Percentiles rank a stretch among this genome's conserved stretches.
These are phyloP conservation scores for Dactylellina haptotyla DNA, from an alignment of 2,329 filamentous ascomycete genomes.

Conservation along the genomic window DNA sequence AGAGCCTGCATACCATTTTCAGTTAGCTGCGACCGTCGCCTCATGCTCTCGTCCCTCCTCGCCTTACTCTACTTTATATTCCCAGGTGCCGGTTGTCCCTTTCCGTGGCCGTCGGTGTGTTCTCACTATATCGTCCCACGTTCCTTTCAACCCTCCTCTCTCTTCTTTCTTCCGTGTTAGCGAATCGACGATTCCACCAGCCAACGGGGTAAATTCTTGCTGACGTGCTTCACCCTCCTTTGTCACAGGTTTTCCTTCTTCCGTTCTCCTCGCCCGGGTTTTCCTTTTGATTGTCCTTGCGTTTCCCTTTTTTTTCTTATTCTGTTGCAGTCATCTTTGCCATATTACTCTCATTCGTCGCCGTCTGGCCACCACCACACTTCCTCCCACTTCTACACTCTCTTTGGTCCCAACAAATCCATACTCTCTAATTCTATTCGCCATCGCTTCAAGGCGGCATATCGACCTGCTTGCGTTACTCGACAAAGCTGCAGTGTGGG, in stretches of 20 bases:
- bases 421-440: slow-evolving; percentile 41
- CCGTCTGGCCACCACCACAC: slow-evolving; percentile 8
- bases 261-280: slow-evolving; percentile 1
- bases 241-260: slow-evolving; percentile 24
- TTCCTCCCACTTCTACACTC: slow-evolving; percentile 32
- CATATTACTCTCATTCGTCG: slow-evolving; percentile 27
- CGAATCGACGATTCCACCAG: not conserved
- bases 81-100: no score
- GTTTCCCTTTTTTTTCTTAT: slow-evolving; percentile 44
- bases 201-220: slow-evolving; percentile 39
- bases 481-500: slow-evolving; percentile 25
- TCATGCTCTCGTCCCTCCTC: not conserved
- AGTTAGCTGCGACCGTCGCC: slow-evolving; percentile 41
- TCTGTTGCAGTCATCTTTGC: slow-evolving; percentile 27
- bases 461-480: slow-evolving; percentile 14
- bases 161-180: not conserved
- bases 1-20: slow-evolving; percentile 19
- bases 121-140: no score
- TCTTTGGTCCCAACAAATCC: slow-evolving; percentile 37
- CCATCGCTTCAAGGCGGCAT: slow-evolving; percentile 23
- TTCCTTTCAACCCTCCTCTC: not conserved
- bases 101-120: no score
- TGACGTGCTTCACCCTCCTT: slow-evolving; percentile 48
- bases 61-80: not conserved
- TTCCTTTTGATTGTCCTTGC: no score